Evolutionary conservation across 2,329 filamentous ascomycete species (phyloP), one percentile per base, ranked within the genome.

Genomic region (Huntiella savannae): DNA sequence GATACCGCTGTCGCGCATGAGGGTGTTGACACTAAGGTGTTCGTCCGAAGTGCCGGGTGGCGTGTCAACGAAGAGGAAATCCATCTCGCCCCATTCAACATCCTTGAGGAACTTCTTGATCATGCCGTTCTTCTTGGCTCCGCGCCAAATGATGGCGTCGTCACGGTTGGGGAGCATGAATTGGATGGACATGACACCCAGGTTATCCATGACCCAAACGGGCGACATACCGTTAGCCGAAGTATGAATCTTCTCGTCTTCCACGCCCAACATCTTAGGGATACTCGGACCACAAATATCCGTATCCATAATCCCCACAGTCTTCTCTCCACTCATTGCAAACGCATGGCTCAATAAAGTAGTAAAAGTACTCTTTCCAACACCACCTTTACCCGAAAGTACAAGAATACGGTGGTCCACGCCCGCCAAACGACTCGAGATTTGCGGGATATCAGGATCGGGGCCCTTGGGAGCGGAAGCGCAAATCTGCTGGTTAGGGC

Each of bases 31-130:
- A 53, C 81, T 88, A 33, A 98, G 65, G 63, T 98, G 91, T 64
- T 98, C 91, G 59, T 98, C 91, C 50, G 78, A 86, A 2, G 91
- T 98, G 13, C 91, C 91, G 0, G 91, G 91, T 1, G 92, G 91
- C 1, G 91, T 98, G 60, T 98, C 91, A 8, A 96, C 85, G 44
- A 98, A 71, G 49, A 98, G 59, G 54, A 88, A 93, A 58, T 98
- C 91, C 61, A 96, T 67, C 50, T 92, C 82, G 7, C 91, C 91
- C 91, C 92, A 98, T 58, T 92, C 85, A 5, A 98, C 91, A 57
- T 98, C 92, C 66, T 93, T 95, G 44, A 98, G 64, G 55, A 98
- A 98, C 60, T 92, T 83, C 67, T 98, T 98, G 59, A 98, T 96
- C 48, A 98, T 65, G 0, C 91, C 91, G 57, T 96, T 98, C 72